Evolutionary conservation across 2,329 filamentous ascomycete species (phyloP), one percentile per base, ranked within the genome.

Genomic region (Proliferodiscus dingleyae): DNA sequence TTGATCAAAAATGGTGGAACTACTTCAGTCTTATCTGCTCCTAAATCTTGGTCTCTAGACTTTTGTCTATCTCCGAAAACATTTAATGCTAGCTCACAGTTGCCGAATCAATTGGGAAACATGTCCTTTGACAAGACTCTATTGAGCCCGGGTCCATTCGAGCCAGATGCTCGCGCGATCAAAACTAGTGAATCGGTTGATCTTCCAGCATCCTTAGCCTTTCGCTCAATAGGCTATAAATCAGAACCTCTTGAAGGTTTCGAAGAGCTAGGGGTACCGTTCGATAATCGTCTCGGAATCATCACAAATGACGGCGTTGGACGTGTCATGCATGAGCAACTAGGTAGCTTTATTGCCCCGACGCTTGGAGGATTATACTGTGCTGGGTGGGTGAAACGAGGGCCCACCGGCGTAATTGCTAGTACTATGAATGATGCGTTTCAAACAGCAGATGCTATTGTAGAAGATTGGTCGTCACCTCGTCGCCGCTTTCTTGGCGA

Each of bases 381-480:
- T 54, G 87, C 91, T 13, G 93, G 93, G 0, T 98, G 93, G 93
- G 89, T 96, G 8, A 97, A 97, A 70, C 80, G 85, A 28, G 93
- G 93, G 0, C 91, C 93, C 0, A 96, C 89, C 0, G 93, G 93
- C 2, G 90, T 97, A 3, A 98, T 98, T 64, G 91, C 91, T 1
- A 89, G 85, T 23, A 98, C 93, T 0, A 95, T 98, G 89, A 80
- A 85, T 49, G 93, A 98, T 64, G 91, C 93, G 0, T 98, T 97
- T 60, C 77, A 79, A 7, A 95, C 89, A 1, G 93, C 83, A 1
- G 90, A 96, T 62, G 81, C 85, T 2, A 86, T 98, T 51, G 78
- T 78, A 0, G 69, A 77, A n/a, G 93, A 98, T 61, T 91, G 89
- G 85, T 61, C 69, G n/a, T 8, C 10, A 18, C 7, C 16, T 3